Evolutionary conservation across 2,329 filamentous ascomycete genomes (phyloP).

Genomic region (Curvularia sp.): DNA sequence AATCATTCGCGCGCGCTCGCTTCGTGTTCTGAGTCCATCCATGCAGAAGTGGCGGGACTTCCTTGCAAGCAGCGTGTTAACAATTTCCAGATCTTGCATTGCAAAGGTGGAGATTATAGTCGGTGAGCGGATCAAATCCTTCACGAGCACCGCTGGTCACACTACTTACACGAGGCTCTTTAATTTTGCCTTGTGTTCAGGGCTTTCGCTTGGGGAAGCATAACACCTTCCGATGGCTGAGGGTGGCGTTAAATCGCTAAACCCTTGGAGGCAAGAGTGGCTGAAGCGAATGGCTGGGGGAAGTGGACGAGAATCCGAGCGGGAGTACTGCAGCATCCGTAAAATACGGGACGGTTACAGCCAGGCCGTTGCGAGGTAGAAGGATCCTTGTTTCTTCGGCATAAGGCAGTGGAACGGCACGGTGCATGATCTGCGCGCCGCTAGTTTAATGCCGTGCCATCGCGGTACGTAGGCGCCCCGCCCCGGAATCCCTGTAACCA

Average conservation of each 20-base stretch:
- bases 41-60: not conserved
- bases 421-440: constrained; percentile 9
- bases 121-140: not conserved
- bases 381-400: not conserved
- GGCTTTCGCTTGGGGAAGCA: not conserved
- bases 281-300: not conserved
- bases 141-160: not conserved
- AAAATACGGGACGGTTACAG: not conserved
- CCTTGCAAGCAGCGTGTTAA: not conserved
- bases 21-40: not conserved
- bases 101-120: not conserved
- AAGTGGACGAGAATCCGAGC: not conserved
- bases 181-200: not conserved
- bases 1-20: too few species aligned
- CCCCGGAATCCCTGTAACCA: not conserved
- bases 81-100: not conserved
- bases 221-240: constrained; percentile 3
- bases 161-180: constrained; percentile 6
- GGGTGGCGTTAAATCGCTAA: not conserved
- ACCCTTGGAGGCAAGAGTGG: not conserved
- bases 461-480: not conserved
- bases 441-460: constrained; percentile 5
- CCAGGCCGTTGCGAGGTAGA: not conserved
- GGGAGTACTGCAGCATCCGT: not conserved
- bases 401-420: not conserved